Evolutionary conservation across 2,329 filamentous ascomycete genomes (phyloP).

Genomic region (Coniella lustricola): DNA sequence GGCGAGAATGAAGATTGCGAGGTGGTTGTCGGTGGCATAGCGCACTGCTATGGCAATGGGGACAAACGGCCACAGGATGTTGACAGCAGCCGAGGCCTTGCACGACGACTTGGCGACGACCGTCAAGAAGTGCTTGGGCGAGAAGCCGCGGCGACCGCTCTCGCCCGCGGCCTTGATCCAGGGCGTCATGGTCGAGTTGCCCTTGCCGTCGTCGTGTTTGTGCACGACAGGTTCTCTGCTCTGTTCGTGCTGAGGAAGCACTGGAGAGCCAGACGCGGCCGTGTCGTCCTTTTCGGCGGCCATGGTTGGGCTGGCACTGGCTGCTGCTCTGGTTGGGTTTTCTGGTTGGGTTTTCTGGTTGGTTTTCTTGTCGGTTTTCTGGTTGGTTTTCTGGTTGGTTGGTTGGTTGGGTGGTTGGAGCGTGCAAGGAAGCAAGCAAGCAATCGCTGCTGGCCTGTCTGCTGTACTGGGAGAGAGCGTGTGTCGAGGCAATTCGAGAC

Average conservation of each 20-base stretch:
- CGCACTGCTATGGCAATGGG: conserved; percentile 62
- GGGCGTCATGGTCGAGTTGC: conserved; percentile 18
- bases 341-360: background rate
- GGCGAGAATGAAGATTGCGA: conserved; percentile 61
- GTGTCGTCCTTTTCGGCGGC: conserved; percentile 14
- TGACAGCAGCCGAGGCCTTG: conserved; percentile 56
- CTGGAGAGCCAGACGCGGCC: conserved; percentile 17
- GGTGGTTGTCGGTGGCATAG: conserved; percentile 38
- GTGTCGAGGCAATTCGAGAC: too few species aligned
- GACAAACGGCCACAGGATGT: conserved; percentile 69
- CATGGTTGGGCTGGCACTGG: conserved; percentile 2
- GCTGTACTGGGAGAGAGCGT: too few species aligned
- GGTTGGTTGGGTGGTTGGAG: background rate
- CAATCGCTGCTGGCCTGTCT: too few species aligned
- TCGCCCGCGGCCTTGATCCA: conserved; percentile 44
- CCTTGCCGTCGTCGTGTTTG: conserved; percentile 15
- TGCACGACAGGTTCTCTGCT: conserved; percentile 18
- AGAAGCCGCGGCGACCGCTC: conserved; percentile 59
- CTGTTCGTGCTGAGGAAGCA: conserved; percentile 20
- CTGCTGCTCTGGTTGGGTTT: background rate
- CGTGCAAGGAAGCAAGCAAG: background rate
- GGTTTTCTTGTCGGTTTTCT: background rate
- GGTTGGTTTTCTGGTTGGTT: too few species aligned
- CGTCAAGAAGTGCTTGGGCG: conserved; percentile 55
- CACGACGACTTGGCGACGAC: conserved; percentile 60